Base-by-base conservation (phyloP, 148 eudicot genomes). In the Cornus kousa region DNA sequence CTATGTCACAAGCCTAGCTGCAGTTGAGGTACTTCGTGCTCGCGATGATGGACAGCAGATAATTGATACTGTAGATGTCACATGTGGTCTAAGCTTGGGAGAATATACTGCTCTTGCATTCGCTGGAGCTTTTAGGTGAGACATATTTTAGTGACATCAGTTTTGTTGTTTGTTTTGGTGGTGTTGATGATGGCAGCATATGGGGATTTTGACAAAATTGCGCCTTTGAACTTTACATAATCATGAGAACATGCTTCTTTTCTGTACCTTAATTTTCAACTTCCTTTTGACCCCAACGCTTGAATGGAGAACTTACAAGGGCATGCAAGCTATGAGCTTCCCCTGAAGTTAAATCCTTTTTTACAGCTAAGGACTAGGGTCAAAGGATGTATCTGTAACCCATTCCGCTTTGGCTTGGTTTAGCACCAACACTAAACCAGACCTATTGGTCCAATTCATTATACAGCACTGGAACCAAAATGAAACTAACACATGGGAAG, bases 21-120 rank as follows among this genome's bases (percentile, higher is more conserved):
- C 97, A 35, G 92, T 95, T 76, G 98, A 95, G 89, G 82, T 95
- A 67, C 88, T 95, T 79, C 94, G 97, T 83, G 91, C 97, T 77
- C 97, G 97, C 79, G 97, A 93, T 68, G 98, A 97, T 71, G 98
- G 97, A 67, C 97, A 90, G 82, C 88, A 90, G 71, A 89, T 95
- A 79, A 93, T 93, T 78, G 93, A 95, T 81, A 90, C 94, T 68
- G 90, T 93, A n/a, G 98, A 95, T 79, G 94, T 93, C 74, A 95
- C 97, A 77, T 93, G 98, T 77, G 98, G 98, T 59, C 90, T 95
- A 77, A 91, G 98, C 76, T 89, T 95, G 88, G 98, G 97, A 79
- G 98, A 95, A 71, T 95, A 93, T 87, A 95, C 98, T 73, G 98
- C 98, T 86, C 91, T 95, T 71, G 97, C 97, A 76, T 93, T 93